Percentiles rank a stretch among this genome's conserved stretches.
phyloP scores from a whole-genome alignment of 2,329 filamentous ascomycete genomes.

The Mariannaea elegans region DNA sequence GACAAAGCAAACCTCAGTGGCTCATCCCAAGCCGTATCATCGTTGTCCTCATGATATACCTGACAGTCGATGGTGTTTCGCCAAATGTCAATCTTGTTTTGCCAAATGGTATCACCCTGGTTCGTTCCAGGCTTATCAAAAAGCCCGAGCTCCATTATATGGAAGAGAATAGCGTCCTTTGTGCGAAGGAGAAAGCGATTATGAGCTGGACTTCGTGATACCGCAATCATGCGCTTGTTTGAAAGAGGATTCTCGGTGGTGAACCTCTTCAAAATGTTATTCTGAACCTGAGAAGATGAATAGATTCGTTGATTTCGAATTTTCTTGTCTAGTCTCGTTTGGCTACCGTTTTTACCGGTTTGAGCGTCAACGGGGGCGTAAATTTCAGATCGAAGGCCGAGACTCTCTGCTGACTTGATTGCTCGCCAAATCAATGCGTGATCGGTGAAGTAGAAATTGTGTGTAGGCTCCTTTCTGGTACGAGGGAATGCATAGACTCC shows the following conservation, averaged over 20 bases:
- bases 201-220: not conserved
- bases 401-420: not conserved
- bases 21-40: not conserved
- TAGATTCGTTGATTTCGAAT: not conserved
- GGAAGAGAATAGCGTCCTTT: not conserved
- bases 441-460: slow-evolving; percentile 13
- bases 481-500: not conserved
- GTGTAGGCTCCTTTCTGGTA: not conserved
- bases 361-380: not conserved
- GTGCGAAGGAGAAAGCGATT: slow-evolving; percentile 1
- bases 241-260: slow-evolving; percentile 5
- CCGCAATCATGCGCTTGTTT: slow-evolving; percentile 2
- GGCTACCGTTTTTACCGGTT: not conserved
- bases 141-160: not conserved
- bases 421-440: slow-evolving; percentile 5
- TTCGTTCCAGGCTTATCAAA: not conserved
- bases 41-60: not conserved
- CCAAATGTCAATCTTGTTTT: slow-evolving; percentile 3
- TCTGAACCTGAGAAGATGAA: not conserved
- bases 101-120: not conserved
- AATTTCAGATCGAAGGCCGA: not conserved
- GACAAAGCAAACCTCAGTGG: slow-evolving; percentile 1
- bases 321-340: not conserved
- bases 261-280: not conserved
- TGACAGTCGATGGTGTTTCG: not conserved